Evolutionary conservation across 2,329 filamentous ascomycete species (phyloP), one percentile per base, ranked within the genome.

Genomic region (Dothideomycetes sp.): DNA sequence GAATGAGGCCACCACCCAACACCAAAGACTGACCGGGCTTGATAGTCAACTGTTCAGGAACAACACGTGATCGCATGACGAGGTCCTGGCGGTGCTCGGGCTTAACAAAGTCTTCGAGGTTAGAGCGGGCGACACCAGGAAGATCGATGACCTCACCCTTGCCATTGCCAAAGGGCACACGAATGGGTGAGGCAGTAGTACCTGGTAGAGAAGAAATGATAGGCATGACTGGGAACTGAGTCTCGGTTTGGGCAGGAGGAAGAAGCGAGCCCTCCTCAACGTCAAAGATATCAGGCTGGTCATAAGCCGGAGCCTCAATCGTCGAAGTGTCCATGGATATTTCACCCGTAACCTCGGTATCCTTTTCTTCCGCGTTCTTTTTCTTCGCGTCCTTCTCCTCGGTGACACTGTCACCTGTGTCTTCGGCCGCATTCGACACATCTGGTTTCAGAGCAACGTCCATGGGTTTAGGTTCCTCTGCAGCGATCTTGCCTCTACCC

Each of bases 131-230:
- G 23, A 98, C 67, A 1, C 91, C 91, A 0, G 91, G 91, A 11
- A 98, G 71, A 57, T 98, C 91, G 52, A 98, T 85, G 23, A 98
- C 70, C 60, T 98, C 93, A 42, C 91, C 91, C 53, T 78, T 82
- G 17, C 84, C 82, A 45, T 77, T 78, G 32, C 88, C 88, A 56
- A 91, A 98, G 1, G 87, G 86, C 13, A 96, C 78, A 19, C 91
- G 81, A 51, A 98, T 96, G 0, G 91, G 91, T 0, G 87, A 94
- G 2, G 88, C 91, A 1, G 91, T 98, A 0, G 91, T 98, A 8
- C 93, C 91, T 0, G 91, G 85, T 3, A 95, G 70, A 4, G 84
- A 74, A 1, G 87, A 94, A 2, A 94, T 82, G 9, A 93, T 64
- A 1, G 89, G 89, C 74, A 96, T 88, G 12, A 77, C 68, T 4